phyloP scores from a whole-genome alignment of 768 basidiomycete genomes.

The Boletus sensibilis region DNA sequence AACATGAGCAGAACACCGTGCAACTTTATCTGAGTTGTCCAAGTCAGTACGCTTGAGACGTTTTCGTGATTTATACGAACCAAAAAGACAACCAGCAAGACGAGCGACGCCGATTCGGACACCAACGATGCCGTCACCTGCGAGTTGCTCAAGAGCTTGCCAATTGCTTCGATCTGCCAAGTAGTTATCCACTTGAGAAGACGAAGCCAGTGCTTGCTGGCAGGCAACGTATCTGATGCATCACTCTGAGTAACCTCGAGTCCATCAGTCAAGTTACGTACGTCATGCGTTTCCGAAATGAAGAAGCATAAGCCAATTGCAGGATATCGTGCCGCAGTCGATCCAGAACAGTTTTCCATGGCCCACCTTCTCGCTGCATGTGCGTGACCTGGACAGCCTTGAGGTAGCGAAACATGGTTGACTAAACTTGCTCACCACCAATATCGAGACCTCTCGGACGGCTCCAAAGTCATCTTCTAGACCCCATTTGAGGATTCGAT shows the following conservation, averaged over 20 bases:
- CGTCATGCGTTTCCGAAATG: slow-evolving; percentile 70
- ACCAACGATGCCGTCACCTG: slow-evolving; percentile 70
- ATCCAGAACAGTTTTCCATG: slow-evolving; percentile 35
- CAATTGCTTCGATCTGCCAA: slow-evolving; percentile 46
- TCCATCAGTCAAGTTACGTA: slow-evolving; percentile 37
- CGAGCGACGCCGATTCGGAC: slow-evolving; percentile 87
- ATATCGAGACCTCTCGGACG: slow-evolving; percentile 75
- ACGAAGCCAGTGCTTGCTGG: slow-evolving; percentile 54
- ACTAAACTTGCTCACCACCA: slow-evolving; percentile 47
- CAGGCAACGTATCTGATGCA: slow-evolving; percentile 67
- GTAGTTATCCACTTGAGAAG: slow-evolving; percentile 36
- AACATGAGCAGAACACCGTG: slow-evolving; percentile 18
- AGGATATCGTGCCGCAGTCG: slow-evolving; percentile 43
- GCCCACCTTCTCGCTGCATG: slow-evolving; percentile 42
- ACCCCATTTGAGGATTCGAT: slow-evolving; percentile 55
- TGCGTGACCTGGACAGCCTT: slow-evolving; percentile 44
- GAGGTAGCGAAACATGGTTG: slow-evolving; percentile 6
- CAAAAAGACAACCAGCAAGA: slow-evolving; percentile 53
- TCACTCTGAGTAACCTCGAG: slow-evolving; percentile 16
- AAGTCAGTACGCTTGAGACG: slow-evolving; percentile 6
- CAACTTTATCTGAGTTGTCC: slow-evolving; percentile 13
- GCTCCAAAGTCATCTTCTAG: slow-evolving; percentile 80
- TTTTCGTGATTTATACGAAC: slow-evolving; percentile 40
- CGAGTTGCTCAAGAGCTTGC: slow-evolving; percentile 52
- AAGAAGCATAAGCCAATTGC: slow-evolving; percentile 44